A percentile compares a stretch with the other conserved stretches of the same genome.
Evolutionary conservation across 805 yeast genomes (phyloP).

Genomic region (Myxozyma mucilagina): DNA sequence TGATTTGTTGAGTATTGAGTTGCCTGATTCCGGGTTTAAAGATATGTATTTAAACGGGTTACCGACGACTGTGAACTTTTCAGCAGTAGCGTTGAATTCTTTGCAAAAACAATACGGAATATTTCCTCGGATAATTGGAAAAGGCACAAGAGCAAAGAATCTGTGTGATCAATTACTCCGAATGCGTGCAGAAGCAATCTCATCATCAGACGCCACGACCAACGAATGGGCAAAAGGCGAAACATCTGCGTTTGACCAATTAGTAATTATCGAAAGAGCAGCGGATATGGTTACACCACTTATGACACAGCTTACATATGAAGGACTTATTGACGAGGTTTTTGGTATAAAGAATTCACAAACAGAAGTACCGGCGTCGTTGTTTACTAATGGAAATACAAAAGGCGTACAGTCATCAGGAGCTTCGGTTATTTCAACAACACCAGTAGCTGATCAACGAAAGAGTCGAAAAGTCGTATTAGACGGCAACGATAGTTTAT

Average conservation of each 20-base stretch:
- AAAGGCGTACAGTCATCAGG: slow-evolving; percentile 8
- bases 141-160: slow-evolving; percentile 58
- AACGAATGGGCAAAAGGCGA: slow-evolving; percentile 36
- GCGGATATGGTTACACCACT: slow-evolving; percentile 71
- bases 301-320: slow-evolving; percentile 74
- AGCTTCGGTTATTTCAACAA: slow-evolving; percentile 2
- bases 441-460: slow-evolving; percentile 15
- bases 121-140: slow-evolving; percentile 56
- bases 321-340: slow-evolving; percentile 77
- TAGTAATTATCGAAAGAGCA: slow-evolving; percentile 76
- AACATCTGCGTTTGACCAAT: slow-evolving; percentile 48
- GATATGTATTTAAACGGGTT: slow-evolving; percentile 42
- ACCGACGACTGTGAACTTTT: slow-evolving; percentile 43
- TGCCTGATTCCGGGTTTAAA: slow-evolving; percentile 43
- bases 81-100: slow-evolving; percentile 54
- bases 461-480: slow-evolving; percentile 34
- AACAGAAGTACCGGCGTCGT: slow-evolving; percentile 37
- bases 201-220: slow-evolving; percentile 21
- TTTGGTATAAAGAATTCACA: slow-evolving; percentile 47
- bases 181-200: slow-evolving; percentile 34
- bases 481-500: slow-evolving; percentile 49
- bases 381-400: slow-evolving; percentile 26
- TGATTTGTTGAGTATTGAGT: slow-evolving; percentile 49
- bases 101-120: slow-evolving; percentile 47
- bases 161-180: slow-evolving; percentile 48